These are phyloP conservation scores for Floccularia luteovirens DNA, from an alignment of 768 basidiomycete species.

Conservation along the genomic window DNA sequence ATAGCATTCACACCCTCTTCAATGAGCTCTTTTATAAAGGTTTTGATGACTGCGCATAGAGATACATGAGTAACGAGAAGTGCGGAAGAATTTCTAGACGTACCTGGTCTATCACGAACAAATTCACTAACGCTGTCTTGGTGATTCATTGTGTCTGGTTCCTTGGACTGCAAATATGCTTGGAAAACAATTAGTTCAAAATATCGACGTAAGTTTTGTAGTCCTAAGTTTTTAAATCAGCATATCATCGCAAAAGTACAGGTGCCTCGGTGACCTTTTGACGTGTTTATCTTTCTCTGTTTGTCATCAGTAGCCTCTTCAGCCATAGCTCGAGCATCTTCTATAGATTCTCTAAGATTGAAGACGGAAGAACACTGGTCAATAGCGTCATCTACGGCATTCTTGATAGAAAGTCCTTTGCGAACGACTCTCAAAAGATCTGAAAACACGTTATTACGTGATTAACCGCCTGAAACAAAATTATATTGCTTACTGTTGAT, in stretches of 20 bases:
- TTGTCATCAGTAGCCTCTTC: slow-evolving; percentile 72
- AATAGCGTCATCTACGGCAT: slow-evolving; percentile 78
- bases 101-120: slow-evolving; percentile 80
- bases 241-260: slow-evolving; percentile 5
- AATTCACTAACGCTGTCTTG: slow-evolving; percentile 77
- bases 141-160: slow-evolving; percentile 71
- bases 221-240: slow-evolving; percentile 28
- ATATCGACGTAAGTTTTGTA: slow-evolving; percentile 79
- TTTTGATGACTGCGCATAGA: slow-evolving; percentile 71
- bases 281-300: slow-evolving; percentile 55
- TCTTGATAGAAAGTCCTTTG: slow-evolving; percentile 81
- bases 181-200: slow-evolving; percentile 86
- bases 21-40: slow-evolving; percentile 86
- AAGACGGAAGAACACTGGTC: slow-evolving; percentile 79
- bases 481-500: slow-evolving; percentile 68
- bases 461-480: background rate
- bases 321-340: slow-evolving; percentile 69
- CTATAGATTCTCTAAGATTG: slow-evolving; percentile 86
- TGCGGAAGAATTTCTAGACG: slow-evolving; percentile 5
- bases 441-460: slow-evolving; percentile 17
- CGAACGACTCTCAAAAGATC: slow-evolving; percentile 82
- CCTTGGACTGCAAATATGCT: slow-evolving; percentile 76
- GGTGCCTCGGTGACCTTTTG: slow-evolving; percentile 49
- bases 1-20: slow-evolving; percentile 73
- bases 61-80: background rate